These are phyloP conservation scores for Tricholomella constricta DNA, from an alignment of 768 basidiomycete species.

Conservation along the genomic window DNA sequence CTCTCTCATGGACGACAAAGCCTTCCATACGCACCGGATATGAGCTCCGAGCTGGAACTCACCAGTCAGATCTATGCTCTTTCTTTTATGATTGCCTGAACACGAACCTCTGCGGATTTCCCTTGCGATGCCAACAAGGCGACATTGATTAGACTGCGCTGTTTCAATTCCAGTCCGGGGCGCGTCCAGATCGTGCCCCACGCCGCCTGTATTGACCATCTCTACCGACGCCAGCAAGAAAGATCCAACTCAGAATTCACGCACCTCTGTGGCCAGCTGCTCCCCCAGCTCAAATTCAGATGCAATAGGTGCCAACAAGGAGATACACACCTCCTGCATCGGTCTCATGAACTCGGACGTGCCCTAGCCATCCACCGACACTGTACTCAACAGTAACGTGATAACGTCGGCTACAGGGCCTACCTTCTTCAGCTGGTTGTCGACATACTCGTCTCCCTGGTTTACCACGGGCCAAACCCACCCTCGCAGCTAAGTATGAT, in stretches of 20 bases:
- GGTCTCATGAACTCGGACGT: slow-evolving; percentile 47
- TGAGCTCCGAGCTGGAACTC: slow-evolving; percentile 36
- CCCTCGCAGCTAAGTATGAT: no score
- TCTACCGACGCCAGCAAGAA: neutral
- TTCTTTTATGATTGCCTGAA: neutral
- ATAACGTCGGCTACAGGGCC: neutral
- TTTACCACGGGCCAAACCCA: no score
- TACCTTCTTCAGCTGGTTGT: slow-evolving; percentile 41
- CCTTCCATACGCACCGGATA: slow-evolving; percentile 27
- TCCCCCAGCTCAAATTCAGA: neutral
- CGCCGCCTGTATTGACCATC: slow-evolving; percentile 31
- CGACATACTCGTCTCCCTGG: slow-evolving; percentile 46
- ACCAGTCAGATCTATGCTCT: neutral
- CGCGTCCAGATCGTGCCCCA: slow-evolving; percentile 52
- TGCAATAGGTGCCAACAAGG: neutral
- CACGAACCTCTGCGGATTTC: slow-evolving; percentile 42
- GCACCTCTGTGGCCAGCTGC: slow-evolving; percentile 41
- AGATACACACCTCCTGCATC: slow-evolving; percentile 39
- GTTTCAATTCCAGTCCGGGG: slow-evolving; percentile 46
- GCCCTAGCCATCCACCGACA: slow-evolving; percentile 3
- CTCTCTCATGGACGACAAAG: neutral
- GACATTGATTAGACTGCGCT: slow-evolving; percentile 46
- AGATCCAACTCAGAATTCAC: neutral
- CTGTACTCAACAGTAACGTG: neutral
- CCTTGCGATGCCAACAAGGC: slow-evolving; percentile 45